Percentiles rank a stretch among this genome's conserved stretches.
Conservation (phyloP, 352 stramenopile genomes). For the Pythium dissimile region DNA sequence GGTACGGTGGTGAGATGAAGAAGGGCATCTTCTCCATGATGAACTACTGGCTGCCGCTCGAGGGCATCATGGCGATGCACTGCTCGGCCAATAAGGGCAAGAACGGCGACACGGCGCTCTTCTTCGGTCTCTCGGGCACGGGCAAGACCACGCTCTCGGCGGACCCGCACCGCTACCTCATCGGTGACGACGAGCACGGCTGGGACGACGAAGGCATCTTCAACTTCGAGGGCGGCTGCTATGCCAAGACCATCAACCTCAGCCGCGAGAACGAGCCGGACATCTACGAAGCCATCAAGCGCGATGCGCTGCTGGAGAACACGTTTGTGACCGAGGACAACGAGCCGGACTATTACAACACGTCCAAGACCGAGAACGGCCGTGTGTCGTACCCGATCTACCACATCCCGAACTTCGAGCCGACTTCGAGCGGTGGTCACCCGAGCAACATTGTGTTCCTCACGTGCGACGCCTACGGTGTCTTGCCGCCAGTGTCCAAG, state of each 20-base stretch:
- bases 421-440: slow-evolving; percentile 42
- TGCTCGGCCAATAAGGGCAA: slow-evolving; percentile 52
- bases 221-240: slow-evolving; percentile 98
- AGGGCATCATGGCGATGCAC: slow-evolving; percentile 63
- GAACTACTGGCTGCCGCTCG: slow-evolving; percentile 59
- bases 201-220: slow-evolving; percentile 88
- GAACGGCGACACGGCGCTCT: slow-evolving; percentile 42
- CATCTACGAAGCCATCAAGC: slow-evolving; percentile 82
- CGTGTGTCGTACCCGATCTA: slow-evolving; percentile 55
- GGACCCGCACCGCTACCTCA: slow-evolving; percentile 86
- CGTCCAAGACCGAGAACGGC: slow-evolving; percentile 50
- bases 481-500: slow-evolving; percentile 94
- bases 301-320: slow-evolving; percentile 49
- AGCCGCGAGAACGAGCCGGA: slow-evolving; percentile 93
- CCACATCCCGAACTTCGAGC: slow-evolving; percentile 49
- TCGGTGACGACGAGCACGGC: slow-evolving; percentile 90
- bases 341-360: slow-evolving; percentile 53
- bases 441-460: slow-evolving; percentile 93
- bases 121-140: slow-evolving; percentile 76
- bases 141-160: slow-evolving; percentile 89
- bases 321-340: slow-evolving; percentile 40
- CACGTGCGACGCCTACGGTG: slow-evolving; percentile 94
- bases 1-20: slow-evolving; percentile 68
- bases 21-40: slow-evolving; percentile 72
- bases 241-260: slow-evolving; percentile 96